phyloP scores from a whole-genome alignment of 805 yeast genomes.

The Priceomyces carsonii region DNA sequence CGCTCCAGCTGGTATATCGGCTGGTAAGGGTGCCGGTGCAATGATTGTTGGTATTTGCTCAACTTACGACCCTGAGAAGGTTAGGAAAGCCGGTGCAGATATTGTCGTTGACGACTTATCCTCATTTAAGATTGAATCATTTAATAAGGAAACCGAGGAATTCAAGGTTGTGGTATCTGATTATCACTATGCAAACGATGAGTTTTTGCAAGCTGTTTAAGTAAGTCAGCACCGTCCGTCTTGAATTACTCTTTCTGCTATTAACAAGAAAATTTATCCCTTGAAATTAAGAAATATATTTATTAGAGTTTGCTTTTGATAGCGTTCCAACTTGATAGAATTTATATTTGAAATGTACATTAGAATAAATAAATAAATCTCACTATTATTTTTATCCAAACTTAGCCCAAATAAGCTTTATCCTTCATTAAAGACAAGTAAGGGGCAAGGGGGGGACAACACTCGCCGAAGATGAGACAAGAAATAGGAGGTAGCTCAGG shows the following conservation, averaged over 20 bases:
- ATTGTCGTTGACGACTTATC: slow-evolving; percentile 76
- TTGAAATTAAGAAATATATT: background rate
- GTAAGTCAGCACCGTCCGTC: too few relatives aligned
- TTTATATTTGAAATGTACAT: slow-evolving; percentile 8
- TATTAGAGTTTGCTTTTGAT: slow-evolving; percentile 1
- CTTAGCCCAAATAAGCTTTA: background rate
- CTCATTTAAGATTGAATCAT: slow-evolving; percentile 58
- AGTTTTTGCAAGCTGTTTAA: slow-evolving; percentile 30
- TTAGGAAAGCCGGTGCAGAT: slow-evolving; percentile 76
- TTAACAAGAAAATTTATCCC: background rate
- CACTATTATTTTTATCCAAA: background rate
- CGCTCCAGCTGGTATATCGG: slow-evolving; percentile 84
- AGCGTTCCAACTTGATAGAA: slow-evolving; percentile 1
- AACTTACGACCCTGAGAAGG: slow-evolving; percentile 68
- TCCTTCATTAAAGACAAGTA: too few relatives aligned
- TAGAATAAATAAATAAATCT: slow-evolving; percentile 1
- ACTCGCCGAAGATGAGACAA: too few relatives aligned
- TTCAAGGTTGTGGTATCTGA: slow-evolving; percentile 42
- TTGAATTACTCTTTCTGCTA: background rate
- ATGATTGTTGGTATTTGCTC: slow-evolving; percentile 81
- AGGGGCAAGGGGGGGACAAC: too few relatives aligned
- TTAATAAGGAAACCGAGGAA: slow-evolving; percentile 44
- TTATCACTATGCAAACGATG: slow-evolving; percentile 45
- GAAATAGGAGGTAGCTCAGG: too few relatives aligned
- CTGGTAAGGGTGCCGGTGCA: slow-evolving; percentile 85